These are phyloP conservation scores for Ramaria sp. DNA, from an alignment of 768 basidiomycete genomes.

Conservation along the genomic window DNA sequence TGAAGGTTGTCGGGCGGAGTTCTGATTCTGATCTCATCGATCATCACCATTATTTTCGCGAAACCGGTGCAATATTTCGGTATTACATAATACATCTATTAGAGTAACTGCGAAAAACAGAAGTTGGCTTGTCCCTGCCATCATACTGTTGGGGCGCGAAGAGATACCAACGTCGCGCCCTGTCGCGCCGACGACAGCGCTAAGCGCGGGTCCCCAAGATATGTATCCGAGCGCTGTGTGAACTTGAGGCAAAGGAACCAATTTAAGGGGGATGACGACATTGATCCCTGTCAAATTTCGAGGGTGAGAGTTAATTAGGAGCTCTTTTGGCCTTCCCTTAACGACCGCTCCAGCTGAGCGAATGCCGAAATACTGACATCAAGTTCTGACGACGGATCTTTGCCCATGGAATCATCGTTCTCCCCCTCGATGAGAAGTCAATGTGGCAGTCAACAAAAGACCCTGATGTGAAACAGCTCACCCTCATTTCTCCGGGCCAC, in stretches of 20 bases:
- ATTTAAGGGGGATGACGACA: background rate
- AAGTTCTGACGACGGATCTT: constrained; percentile 4
- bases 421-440: background rate
- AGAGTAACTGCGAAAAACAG: background rate
- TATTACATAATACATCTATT: background rate
- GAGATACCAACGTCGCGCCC: background rate
- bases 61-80: background rate
- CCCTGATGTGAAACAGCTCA: background rate
- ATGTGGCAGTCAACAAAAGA: background rate
- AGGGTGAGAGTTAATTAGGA: background rate
- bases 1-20: constrained; percentile 7
- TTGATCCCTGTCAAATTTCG: background rate
- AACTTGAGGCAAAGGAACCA: background rate
- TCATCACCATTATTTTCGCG: background rate
- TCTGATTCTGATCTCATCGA: constrained; percentile 9
- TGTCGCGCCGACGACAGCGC: background rate
- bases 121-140: background rate
- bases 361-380: constrained; percentile 8
- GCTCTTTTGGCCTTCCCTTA: background rate
- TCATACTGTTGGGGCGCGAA: background rate
- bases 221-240: background rate
- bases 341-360: background rate
- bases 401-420: background rate
- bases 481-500: constrained; percentile 52
- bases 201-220: background rate